phyloP scores from a whole-genome alignment of 192 early-diverging fungal genomes.

The Phlyctochytrium bullatum region DNA sequence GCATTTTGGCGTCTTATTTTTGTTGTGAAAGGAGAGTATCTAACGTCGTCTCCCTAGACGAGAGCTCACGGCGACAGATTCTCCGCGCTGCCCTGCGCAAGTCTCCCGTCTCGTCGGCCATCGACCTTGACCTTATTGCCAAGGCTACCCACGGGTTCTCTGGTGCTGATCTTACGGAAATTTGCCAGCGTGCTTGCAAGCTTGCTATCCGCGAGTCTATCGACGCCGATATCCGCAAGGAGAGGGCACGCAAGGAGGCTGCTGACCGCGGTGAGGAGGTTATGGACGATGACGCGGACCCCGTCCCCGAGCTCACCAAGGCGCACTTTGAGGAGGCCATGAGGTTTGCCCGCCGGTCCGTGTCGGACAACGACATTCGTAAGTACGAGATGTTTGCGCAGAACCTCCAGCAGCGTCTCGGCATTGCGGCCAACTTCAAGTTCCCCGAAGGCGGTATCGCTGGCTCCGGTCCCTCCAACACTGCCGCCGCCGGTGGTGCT shows the following conservation, averaged over 20 bases:
- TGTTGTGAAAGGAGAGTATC: not conserved
- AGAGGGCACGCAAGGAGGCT: conserved; percentile 70
- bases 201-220: conserved; percentile 96
- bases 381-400: conserved; percentile 99
- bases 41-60: conserved; percentile 47
- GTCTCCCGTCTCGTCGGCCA: conserved; percentile 77
- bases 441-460: conserved; percentile 70
- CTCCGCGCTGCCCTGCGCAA: conserved; percentile 88
- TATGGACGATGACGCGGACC: conserved; percentile 78
- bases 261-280: conserved; percentile 67
- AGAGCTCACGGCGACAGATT: conserved; percentile 79
- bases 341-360: conserved; percentile 93
- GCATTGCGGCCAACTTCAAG: conserved; percentile 89
- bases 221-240: conserved; percentile 75
- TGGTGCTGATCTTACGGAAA: conserved; percentile 96
- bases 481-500: too few species aligned
- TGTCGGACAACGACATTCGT: conserved; percentile 94
- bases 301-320: conserved; percentile 86
- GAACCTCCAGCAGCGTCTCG: conserved; percentile 93
- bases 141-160: conserved; percentile 93
- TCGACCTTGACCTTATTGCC: conserved; percentile 83
- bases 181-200: conserved; percentile 97
- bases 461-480: conserved; percentile 25
- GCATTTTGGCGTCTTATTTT: not conserved
- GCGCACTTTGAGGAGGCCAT: conserved; percentile 99